Percentiles rank a stretch among this genome's conserved stretches.
Conservation (phyloP, 1,284 basidiomycete genomes). For the Apiotrichum siamense region DNA sequence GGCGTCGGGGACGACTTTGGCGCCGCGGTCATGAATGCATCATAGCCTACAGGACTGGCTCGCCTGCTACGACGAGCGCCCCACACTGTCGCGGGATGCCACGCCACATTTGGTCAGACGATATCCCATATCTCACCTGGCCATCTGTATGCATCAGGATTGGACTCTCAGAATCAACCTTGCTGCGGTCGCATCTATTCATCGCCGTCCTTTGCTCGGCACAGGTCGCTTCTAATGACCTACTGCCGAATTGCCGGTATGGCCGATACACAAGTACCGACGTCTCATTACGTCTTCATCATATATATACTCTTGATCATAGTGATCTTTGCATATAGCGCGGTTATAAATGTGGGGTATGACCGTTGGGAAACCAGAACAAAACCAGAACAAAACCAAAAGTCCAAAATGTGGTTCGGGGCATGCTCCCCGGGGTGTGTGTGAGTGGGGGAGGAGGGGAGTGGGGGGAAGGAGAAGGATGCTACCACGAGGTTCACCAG, state of each 20-base stretch:
- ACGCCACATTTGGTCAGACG: background rate
- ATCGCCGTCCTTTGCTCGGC: too few relatives aligned
- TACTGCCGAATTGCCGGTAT: too few relatives aligned
- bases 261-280: background rate
- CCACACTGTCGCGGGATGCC: too few relatives aligned
- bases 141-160: too few relatives aligned
- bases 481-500: too few relatives aligned
- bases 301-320: background rate
- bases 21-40: conserved; percentile 36
- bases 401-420: conserved; percentile 11
- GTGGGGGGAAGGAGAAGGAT: background rate
- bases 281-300: background rate
- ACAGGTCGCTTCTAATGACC: too few relatives aligned
- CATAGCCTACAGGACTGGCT: background rate
- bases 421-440: too few relatives aligned
- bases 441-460: background rate
- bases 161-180: too few relatives aligned
- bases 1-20: conserved; percentile 48
- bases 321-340: conserved; percentile 3
- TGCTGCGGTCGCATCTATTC: too few relatives aligned
- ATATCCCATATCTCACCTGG: background rate
- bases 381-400: background rate
- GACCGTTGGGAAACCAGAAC: background rate
- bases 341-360: conserved; percentile 10
- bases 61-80: background rate